A percentile compares a stretch with the other conserved stretches of the same genome.
Conservation (phyloP, 208 protist genomes). For the Phytomonas sp. region DNA sequence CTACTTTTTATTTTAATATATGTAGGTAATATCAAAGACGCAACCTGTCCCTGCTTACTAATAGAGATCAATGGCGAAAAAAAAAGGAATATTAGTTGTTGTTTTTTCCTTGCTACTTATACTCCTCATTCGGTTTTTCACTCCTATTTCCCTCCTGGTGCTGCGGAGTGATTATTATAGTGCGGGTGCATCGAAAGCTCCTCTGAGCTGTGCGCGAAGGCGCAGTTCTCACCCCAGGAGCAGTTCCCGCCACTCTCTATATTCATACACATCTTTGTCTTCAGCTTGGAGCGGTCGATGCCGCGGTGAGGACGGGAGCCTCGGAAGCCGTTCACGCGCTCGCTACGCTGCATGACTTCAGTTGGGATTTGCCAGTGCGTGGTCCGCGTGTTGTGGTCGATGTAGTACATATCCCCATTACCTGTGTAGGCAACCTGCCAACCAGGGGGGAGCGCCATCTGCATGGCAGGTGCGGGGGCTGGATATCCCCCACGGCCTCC, state of each 20-base stretch:
- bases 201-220: conserved; percentile 77
- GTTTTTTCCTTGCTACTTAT: neutral
- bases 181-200: conserved; percentile 55
- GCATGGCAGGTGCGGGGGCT: neutral
- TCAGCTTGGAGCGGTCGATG: conserved; percentile 75
- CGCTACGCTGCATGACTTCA: conserved; percentile 26
- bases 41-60: too few species aligned
- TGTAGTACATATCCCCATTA: conserved; percentile 71
- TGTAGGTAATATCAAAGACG: too few species aligned
- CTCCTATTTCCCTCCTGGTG: neutral
- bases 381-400: conserved; percentile 84
- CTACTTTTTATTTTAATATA: too few species aligned
- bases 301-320: conserved; percentile 35
- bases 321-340: conserved; percentile 18
- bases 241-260: conserved; percentile 79
- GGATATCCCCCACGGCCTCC: too few species aligned
- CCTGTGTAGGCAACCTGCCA: conserved; percentile 75
- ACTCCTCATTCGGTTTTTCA: neutral
- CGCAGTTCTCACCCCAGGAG: conserved; percentile 77
- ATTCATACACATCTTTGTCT: conserved; percentile 92
- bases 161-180: conserved; percentile 16
- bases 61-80: conserved; percentile 1
- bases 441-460: conserved; percentile 47
- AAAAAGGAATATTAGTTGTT: conserved; percentile 1
- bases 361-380: conserved; percentile 74